Base-by-base conservation (phyloP, 1,284 basidiomycete genomes). In the Marasmius tenuissimus region DNA sequence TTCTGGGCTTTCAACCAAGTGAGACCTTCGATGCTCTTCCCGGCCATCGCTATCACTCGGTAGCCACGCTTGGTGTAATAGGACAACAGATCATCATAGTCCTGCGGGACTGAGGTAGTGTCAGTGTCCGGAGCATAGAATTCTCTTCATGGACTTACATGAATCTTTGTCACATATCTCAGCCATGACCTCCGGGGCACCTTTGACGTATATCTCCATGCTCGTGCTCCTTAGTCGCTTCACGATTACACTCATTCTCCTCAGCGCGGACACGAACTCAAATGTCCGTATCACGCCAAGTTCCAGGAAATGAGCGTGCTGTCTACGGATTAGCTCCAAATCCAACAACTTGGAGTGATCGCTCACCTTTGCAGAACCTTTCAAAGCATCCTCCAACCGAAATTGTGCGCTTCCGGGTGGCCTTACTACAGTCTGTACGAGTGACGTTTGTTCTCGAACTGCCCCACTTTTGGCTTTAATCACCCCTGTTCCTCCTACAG, bases 141-240 rank as follows among this genome's bases (percentile, higher is more conserved):
- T 22, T 14, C 18, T 49, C 52, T 39, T 50, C 61, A 61, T 64
- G 81, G 55, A 6, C 94, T 70, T 70, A 96, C 95, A 91, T 14
- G 94, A 93, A 57, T 90, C 85, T 64, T 84, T 89, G 61, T 95
- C 91, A 72, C 96, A 98, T 62, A 99, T 98, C 52, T 97, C 96
- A 2, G 80, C 75, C 96, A 99, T 99, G 60, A 97, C 94, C 74
- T 99, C 97, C 0, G 97, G 97, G 1, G 97, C 97, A 22, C 97
- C 97, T 74, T 99, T 99, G 72, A 97, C 96, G 73, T 98, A 99
- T 8, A 98, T 85, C 73, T 99, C 97, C 94, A 99, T 98, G 72
- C 92, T 94, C 51, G 79, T 87, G 65, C 96, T 96, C 75, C 93
- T 97, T 61, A 99, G 85, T 57, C 94, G 85, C 75, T 98, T 99